phyloP scores from a whole-genome alignment of 768 basidiomycete species.

The Phanerochaete carnosa region DNA sequence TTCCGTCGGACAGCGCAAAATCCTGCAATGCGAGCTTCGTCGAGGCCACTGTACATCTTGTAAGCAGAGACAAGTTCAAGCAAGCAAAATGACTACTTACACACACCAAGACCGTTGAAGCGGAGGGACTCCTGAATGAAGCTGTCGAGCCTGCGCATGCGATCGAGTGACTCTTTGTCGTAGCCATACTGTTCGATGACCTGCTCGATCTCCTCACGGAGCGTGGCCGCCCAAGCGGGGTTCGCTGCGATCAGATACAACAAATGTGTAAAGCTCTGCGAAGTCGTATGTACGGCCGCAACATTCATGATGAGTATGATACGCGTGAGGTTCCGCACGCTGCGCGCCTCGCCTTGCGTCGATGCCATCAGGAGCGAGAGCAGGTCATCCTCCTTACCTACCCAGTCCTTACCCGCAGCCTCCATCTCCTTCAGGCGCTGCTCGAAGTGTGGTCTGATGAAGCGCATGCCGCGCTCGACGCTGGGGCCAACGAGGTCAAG shows the following conservation, averaged over 20 bases:
- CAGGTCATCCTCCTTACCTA: conserved; percentile 12
- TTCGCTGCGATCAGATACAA: conserved; percentile 27
- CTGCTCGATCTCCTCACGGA: conserved; percentile 30
- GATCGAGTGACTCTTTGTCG: conserved; percentile 26
- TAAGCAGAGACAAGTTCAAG: background rate
- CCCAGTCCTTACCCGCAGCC: background rate
- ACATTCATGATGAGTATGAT: conserved; percentile 18
- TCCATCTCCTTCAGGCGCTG: conserved; percentile 13
- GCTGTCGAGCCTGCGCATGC: conserved; percentile 33
- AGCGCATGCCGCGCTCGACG: background rate
- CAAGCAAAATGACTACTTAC: conserved; percentile 21
- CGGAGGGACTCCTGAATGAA: conserved; percentile 31
- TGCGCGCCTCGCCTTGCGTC: background rate
- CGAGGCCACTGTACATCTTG: conserved; percentile 9
- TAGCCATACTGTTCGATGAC: conserved; percentile 21
- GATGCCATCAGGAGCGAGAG: conserved; percentile 21
- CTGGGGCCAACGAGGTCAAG: background rate
- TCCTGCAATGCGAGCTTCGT: background rate
- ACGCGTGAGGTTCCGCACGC: background rate
- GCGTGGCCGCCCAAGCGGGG: conserved; percentile 22
- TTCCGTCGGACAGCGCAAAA: conserved; percentile 19
- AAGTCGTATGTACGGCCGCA: conserved; percentile 18
- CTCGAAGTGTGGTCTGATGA: conserved; percentile 9
- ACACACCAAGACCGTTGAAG: conserved; percentile 17
- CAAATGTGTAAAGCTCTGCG: conserved; percentile 23